Evolutionary conservation across 306 rosid species (phyloP), one percentile per base, ranked within the genome.

Genomic region (Rubus idaeus): DNA sequence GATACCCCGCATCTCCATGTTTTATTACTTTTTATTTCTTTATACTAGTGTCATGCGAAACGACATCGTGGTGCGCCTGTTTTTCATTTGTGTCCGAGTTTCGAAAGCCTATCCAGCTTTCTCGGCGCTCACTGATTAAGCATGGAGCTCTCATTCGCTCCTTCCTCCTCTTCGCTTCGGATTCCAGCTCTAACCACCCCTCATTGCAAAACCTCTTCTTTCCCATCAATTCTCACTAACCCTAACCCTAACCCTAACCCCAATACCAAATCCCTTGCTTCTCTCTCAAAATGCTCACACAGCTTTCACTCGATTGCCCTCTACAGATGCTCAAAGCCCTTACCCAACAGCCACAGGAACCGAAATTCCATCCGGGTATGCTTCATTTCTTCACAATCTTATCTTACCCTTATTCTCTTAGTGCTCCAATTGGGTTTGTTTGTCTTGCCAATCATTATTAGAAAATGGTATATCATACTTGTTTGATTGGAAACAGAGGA

Each of bases 91-190:
- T 37, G 37, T 70, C 46, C 6, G 2, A 17, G 60, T 74, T 46
- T 46, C 12, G 37, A 7, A n/a, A 16, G 55, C 26, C 64, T 49
- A 39, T 75, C 51, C 9, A n/a, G 13, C 40, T 10, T 37, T 40
- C 21, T 63, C 40, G 20, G 51, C 12, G 39, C 41, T 61, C 44
- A 20, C 18, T 61, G 1, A 5, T 5, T 13, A 3, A 23, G 11
- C 78, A 90, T 91, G 97, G 96, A 88, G 88, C 90, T 90, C 83
- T 86, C 94, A 39, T 7, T 78, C 23, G 73, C 80, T 72, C 70
- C 86, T 18, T 77, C 88, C 37, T 68, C 84, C 53, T 30, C 82
- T 56, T 66, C 87, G 12, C 85, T 75, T 58, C 83, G 78, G 53
- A 64, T 76, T 77, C 83, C 80, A 64, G 47, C 35, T 30, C 35